Conservation (phyloP, 371 early-diverging fungal genomes). For the Mortierella sp. region DNA sequence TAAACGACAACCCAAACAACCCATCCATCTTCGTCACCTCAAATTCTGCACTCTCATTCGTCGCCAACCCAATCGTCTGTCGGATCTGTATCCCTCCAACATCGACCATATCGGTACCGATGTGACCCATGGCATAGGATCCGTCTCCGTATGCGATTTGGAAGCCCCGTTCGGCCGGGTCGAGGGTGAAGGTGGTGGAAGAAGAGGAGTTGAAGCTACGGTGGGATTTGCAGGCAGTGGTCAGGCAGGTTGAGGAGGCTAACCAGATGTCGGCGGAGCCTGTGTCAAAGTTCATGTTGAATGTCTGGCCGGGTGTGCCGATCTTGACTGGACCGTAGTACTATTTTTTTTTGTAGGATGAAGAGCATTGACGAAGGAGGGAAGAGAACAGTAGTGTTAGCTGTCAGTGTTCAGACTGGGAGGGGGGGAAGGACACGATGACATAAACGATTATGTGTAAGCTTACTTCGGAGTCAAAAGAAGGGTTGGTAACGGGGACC, state of each 20-base stretch:
- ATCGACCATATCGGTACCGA: neutral
- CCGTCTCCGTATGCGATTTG: neutral
- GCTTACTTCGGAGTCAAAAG: neutral
- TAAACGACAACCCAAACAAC: conserved; percentile 58
- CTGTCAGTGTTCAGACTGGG: neutral
- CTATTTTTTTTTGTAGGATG: conserved; percentile 19
- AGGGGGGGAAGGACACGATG: neutral
- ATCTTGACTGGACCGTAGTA: conserved; percentile 69
- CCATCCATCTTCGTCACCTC: conserved; percentile 52
- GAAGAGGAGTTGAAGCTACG: neutral
- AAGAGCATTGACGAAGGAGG: no score
- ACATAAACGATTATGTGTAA: neutral
- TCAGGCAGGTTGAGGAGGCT: conserved; percentile 3
- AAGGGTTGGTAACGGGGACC: neutral
- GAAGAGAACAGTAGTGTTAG: neutral
- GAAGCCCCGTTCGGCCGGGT: neutral
- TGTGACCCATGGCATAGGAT: neutral
- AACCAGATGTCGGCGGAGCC: conserved; percentile 80
- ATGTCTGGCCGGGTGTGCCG: conserved; percentile 72
- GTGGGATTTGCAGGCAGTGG: neutral
- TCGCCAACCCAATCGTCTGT: conserved; percentile 55
- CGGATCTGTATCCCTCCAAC: conserved; percentile 53
- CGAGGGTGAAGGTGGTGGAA: neutral
- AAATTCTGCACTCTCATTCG: conserved; percentile 31
- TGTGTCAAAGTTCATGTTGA: conserved; percentile 79